Evolutionary conservation across 345 rosid species (phyloP), one percentile per base, ranked within the genome.

Genomic region (Triadica sebifera): DNA sequence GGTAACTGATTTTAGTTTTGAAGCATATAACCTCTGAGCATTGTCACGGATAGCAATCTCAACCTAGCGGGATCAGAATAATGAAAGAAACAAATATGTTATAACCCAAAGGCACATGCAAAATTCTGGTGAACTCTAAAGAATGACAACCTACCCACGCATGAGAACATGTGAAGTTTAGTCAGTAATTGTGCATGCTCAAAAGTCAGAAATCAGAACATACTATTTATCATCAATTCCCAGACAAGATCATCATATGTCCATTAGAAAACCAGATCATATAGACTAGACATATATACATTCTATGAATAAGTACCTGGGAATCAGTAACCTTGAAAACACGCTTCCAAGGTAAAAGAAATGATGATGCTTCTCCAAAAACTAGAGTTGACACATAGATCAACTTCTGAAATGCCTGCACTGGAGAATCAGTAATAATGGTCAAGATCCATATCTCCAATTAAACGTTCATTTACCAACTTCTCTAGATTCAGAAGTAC

Each of bases 331-430:
- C 89, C 82, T 91, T 93, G 83, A 96, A 90, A 75, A 96, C 87
- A 69, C 99, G 93, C 81, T 93, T 96, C 99, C 99, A 96, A 71
- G 99, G 99, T 80, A 96, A 86, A 83, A 96, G 99, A 83, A 93
- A 96, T 38, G 93, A 81, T 46, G 98, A 89, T 4, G 98, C 99
- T 24, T 96, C 97, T 72, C 98, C 99, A 83, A 93, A 96, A 59
- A 93, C 98, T 78, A 96, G 91, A 66, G 89, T 85, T 77, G 99
- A 96, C 75, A 91, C 91, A 86, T 93, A 93, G 60, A 96, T 89
- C 81, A 96, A 84, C 92, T 90, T 96, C 98, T 90, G 94, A 87
- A 96, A 96, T 86, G 99, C 99, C 99, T 96, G 97, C 91, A 89
- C 90, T 86, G 89, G 90, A 87, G 84, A 84, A 75, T 72, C 83